Evolutionary conservation across 495 filamentous ascomycete genomes (phyloP).

Genomic region (Pseudoneurospora amorphoporcata): DNA sequence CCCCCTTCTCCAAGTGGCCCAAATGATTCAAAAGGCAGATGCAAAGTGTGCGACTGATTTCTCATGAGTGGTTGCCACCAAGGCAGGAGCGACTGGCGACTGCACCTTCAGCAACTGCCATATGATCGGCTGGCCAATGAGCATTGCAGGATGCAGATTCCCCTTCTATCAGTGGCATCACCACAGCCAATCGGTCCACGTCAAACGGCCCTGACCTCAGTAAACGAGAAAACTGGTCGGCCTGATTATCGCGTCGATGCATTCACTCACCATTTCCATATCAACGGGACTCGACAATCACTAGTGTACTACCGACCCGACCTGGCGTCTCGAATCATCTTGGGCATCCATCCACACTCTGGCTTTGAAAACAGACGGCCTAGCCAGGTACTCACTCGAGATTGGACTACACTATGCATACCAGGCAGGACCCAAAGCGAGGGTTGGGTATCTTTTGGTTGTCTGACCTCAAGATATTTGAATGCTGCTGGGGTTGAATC

Average conservation of each 20-base stretch:
- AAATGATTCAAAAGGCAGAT: neutral
- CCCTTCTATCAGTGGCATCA: neutral
- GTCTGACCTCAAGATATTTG: neutral
- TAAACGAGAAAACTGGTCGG: neutral
- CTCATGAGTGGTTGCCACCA: neutral
- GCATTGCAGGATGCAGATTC: neutral
- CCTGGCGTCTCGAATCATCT: neutral
- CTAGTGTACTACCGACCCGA: neutral
- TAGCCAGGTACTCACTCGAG: neutral
- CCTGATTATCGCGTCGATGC: neutral
- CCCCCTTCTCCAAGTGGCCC: neutral
- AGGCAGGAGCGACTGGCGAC: neutral
- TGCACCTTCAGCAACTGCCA: neutral
- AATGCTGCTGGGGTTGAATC: neutral
- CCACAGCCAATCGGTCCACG: conserved; percentile 2
- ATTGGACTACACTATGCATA: neutral
- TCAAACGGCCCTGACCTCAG: neutral
- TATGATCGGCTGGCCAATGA: conserved; percentile 1
- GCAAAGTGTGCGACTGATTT: neutral
- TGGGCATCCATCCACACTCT: neutral
- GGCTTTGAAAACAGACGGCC: neutral
- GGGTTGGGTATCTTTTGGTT: neutral
- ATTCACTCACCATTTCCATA: neutral
- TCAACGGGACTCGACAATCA: neutral
- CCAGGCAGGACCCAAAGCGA: neutral